Base-by-base conservation (phyloP, 345 rosid species). In the Nasturtium officinale region DNA sequence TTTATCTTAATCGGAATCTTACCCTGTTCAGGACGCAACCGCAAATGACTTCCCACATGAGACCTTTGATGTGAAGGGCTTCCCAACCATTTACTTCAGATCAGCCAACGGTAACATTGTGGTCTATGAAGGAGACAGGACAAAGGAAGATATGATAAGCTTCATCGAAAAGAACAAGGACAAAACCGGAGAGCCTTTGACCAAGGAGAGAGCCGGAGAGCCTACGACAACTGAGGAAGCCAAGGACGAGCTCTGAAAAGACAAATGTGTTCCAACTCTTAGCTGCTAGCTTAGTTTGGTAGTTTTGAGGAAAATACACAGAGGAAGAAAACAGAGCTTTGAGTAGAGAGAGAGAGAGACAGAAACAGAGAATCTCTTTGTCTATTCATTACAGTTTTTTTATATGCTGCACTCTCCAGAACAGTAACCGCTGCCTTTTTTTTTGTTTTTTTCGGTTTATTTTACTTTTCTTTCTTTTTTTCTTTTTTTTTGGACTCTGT, bases 111-210 rank as follows among this genome's bases (percentile, higher is more conserved):
- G 99, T 62, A 86, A 78, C 23, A 5, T 79, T 70, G 79, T 84
- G 78, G 63, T 59, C 9, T 95, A 91, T 29, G 96, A 91, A 0
- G 99, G 96, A 12, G 87, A 72, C 65, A 89, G 97, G 82, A 85
- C 89, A 58, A 91, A 90, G 77, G 97, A 91, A 73, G 96, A 84
- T 62, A 73, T 95, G 28, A 80, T 89, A 18, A 81, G 84, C 52
- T 95, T 89, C 86, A 87, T 95, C 5, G 89, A 88, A 62, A 91
- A 87, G 81, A 89, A 88, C 81, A 82, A 85, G 65, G 91, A 86
- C 69, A 79, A 80, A 79, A 11, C 67, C 9, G 80, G 52, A 69
- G 70, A 74, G 73, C 6, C 69, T 6, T 72, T 76, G 42, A 8
- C 20, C 50, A 67, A 60, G 52, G 79, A 75, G 6, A 45, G 50